phyloP scores from a whole-genome alignment of 2,329 filamentous ascomycete genomes.

The Fusarium sacchari region DNA sequence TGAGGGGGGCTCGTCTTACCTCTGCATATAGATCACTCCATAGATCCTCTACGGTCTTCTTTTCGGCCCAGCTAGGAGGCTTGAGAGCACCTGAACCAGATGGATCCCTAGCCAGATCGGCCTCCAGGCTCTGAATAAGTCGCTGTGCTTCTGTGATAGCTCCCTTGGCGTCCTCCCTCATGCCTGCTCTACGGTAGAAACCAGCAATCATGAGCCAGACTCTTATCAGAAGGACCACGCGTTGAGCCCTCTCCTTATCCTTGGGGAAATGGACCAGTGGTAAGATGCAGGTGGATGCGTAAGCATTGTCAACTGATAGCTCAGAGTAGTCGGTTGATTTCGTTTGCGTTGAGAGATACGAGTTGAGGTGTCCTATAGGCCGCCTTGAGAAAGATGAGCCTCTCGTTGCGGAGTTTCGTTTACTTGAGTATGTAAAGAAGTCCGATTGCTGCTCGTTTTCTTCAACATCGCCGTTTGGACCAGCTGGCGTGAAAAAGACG shows the following conservation, averaged over 20 bases:
- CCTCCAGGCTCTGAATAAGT: constrained; percentile 76
- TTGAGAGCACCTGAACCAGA: constrained; percentile 71
- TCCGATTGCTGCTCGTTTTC: constrained; percentile 54
- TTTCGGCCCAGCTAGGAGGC: constrained; percentile 78
- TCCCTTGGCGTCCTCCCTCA: constrained; percentile 82
- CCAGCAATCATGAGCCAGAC: constrained; percentile 93
- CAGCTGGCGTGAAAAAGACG: constrained; percentile 58
- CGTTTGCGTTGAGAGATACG: constrained; percentile 55
- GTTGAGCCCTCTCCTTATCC: constrained; percentile 61
- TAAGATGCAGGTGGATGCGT: constrained; percentile 58
- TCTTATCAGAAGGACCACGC: constrained; percentile 70
- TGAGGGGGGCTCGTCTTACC: constrained; percentile 60
- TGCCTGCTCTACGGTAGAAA: constrained; percentile 83
- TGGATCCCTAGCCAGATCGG: constrained; percentile 69
- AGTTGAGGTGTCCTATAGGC: constrained; percentile 57
- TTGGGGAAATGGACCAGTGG: constrained; percentile 65
- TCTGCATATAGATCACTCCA: constrained; percentile 87
- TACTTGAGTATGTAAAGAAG: constrained; percentile 56
- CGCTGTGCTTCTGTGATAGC: constrained; percentile 85
- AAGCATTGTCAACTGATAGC: constrained; percentile 52
- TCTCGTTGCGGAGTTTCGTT: constrained; percentile 51
- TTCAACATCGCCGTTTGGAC: constrained; percentile 50
- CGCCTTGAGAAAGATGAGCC: constrained; percentile 57
- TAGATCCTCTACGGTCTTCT: constrained; percentile 83
- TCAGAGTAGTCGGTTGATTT: constrained; percentile 55